Evolutionary conservation across 2,329 filamentous ascomycete species (phyloP).

Genomic region (Microdochium nivale): DNA sequence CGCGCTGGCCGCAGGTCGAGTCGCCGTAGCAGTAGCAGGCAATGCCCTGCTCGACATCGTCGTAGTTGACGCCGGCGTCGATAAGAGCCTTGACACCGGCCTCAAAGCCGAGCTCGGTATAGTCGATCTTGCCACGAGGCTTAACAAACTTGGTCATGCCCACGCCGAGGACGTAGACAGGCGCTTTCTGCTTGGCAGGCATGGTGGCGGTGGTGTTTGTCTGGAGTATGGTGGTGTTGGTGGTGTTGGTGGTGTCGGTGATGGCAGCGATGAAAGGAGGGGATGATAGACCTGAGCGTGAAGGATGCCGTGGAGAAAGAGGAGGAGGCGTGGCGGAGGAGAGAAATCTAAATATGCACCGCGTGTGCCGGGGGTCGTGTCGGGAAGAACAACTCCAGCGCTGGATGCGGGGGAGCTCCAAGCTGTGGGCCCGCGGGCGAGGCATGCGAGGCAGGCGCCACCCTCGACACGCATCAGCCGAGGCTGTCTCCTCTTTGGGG

Average conservation of each 20-base stretch:
- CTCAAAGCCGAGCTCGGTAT: conserved; percentile 89
- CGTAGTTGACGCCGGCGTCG: conserved; percentile 86
- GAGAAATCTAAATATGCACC: too few relatives aligned
- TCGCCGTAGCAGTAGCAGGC: conserved; percentile 99
- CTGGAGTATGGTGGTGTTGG: not conserved
- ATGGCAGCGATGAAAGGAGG: too few relatives aligned
- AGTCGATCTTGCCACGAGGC: conserved; percentile 86
- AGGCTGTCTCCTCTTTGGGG: not conserved
- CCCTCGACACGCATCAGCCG: not conserved
- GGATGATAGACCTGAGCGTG: too few relatives aligned
- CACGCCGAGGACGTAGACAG: conserved; percentile 85
- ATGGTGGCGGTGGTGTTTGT: conserved; percentile 21
- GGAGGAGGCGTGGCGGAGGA: too few relatives aligned
- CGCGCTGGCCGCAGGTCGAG: conserved; percentile 86
- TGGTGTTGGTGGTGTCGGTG: not conserved
- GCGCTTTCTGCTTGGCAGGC: conserved; percentile 40
- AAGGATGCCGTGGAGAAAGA: too few relatives aligned
- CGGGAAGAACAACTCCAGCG: not conserved
- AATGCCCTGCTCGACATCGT: conserved; percentile 88
- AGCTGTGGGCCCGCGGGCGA: too few relatives aligned
- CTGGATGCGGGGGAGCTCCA: not conserved
- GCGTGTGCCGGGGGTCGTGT: not conserved
- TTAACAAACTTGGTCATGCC: conserved; percentile 99
- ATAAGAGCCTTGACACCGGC: conserved; percentile 82
- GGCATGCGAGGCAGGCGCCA: not conserved